These are phyloP conservation scores for Penicillium frequentans DNA, from an alignment of 2,329 filamentous ascomycete genomes.

Conservation along the genomic window DNA sequence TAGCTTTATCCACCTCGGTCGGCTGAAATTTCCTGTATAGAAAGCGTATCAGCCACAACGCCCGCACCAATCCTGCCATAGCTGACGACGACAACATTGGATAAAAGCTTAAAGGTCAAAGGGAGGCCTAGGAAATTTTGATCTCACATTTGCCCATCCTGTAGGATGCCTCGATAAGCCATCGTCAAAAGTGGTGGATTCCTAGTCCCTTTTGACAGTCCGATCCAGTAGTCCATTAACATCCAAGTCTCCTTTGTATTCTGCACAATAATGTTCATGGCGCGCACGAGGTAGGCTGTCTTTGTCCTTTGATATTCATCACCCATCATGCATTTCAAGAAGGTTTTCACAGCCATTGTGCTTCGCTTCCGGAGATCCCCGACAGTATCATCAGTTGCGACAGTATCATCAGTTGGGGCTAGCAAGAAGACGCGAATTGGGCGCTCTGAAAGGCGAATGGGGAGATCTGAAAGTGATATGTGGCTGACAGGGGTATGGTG, in stretches of 20 bases:
- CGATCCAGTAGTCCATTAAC: not conserved
- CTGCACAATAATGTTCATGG: not conserved
- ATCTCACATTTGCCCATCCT: not conserved
- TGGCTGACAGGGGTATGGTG: not conserved
- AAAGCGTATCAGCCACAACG: not conserved
- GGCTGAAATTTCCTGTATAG: not conserved
- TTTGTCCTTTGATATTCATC: not conserved
- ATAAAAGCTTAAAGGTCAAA: not conserved
- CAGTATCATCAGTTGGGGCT: not conserved
- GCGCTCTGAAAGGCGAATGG: not conserved
- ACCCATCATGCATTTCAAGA: not conserved
- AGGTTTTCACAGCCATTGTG: not conserved
- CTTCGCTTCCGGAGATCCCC: not conserved
- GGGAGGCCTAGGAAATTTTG: too few relatives aligned
- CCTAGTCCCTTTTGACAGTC: not conserved
- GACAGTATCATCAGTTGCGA: not conserved
- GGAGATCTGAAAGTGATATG: not conserved
- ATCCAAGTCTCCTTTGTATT: not conserved
- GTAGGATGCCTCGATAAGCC: not conserved
- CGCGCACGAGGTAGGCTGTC: not conserved
- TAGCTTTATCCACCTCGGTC: not conserved
- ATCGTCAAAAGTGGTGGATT: not conserved
- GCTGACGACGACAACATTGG: not conserved
- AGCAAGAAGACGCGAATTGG: not conserved
- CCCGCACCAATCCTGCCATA: not conserved